Conservation (phyloP, 2,329 filamentous ascomycete genomes). For the Myriosclerotinia scirpicola region DNA sequence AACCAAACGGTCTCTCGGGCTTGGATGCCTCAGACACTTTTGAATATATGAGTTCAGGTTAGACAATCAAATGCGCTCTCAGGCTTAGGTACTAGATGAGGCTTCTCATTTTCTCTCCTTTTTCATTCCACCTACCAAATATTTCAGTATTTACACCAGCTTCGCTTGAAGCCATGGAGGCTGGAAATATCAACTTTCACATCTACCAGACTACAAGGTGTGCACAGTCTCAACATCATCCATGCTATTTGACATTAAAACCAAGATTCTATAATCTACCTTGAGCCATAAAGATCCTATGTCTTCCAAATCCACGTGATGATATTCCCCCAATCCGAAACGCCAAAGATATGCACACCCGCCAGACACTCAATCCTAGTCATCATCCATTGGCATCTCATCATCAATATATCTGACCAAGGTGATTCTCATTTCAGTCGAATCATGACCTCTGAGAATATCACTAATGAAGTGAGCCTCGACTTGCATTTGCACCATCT, state of each 20-base stretch:
- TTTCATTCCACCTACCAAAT: neutral
- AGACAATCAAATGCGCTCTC: no score
- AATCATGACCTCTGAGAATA: slow-evolving; percentile 87
- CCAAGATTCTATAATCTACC: slow-evolving; percentile 14
- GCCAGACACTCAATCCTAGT: slow-evolving; percentile 51
- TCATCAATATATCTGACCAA: slow-evolving; percentile 95
- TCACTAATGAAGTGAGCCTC: slow-evolving; percentile 97
- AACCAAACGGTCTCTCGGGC: no score
- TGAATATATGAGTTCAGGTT: no score
- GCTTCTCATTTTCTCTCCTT: no score
- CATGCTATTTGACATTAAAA: slow-evolving; percentile 11
- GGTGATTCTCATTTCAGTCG: slow-evolving; percentile 93
- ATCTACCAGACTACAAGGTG: neutral
- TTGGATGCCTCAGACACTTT: no score
- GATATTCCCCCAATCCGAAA: slow-evolving; percentile 19
- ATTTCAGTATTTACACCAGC: no score
- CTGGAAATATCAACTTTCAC: neutral
- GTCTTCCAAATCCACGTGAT: slow-evolving; percentile 19
- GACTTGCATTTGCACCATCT: slow-evolving; percentile 99
- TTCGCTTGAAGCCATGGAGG: neutral
- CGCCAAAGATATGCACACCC: slow-evolving; percentile 9
- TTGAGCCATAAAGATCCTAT: slow-evolving; percentile 13
- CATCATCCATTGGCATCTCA: slow-evolving; percentile 94
- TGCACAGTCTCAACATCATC: slow-evolving; percentile 12
- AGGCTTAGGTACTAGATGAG: no score